Evolutionary conservation across 2,329 filamentous ascomycete species (phyloP).

Genomic region (Aspergillus neoniger): DNA sequence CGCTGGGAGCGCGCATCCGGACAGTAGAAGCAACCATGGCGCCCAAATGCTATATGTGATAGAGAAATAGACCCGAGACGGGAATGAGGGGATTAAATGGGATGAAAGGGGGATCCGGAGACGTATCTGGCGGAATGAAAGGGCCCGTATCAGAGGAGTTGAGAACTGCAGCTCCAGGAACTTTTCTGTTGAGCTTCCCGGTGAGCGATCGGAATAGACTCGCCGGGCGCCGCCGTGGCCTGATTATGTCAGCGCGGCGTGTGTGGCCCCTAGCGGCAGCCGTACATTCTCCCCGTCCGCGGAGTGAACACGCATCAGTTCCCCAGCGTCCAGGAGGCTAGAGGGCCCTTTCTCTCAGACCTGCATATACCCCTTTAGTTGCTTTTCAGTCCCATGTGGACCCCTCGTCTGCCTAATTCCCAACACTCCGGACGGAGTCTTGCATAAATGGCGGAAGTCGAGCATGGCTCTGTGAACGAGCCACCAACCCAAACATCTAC

Average conservation of each 20-base stretch:
- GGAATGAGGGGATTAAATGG: conserved; percentile 22
- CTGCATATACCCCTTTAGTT: conserved; percentile 22
- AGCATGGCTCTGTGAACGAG: conserved; percentile 37
- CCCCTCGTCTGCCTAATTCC: conserved; percentile 26
- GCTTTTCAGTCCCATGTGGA: conserved; percentile 33
- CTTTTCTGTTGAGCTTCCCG: conserved; percentile 47
- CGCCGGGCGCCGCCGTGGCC: conserved; percentile 26
- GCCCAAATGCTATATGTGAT: conserved; percentile 33
- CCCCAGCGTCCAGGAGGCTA: conserved; percentile 11
- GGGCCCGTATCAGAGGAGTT: conserved; percentile 33
- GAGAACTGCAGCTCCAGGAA: conserved; percentile 34
- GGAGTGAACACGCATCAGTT: conserved; percentile 34
- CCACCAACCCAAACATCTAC: conserved; percentile 32
- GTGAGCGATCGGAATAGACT: conserved; percentile 40
- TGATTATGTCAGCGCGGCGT: conserved; percentile 27
- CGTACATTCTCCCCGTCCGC: conserved; percentile 28
- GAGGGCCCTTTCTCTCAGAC: conserved; percentile 11
- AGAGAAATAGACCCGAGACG: conserved; percentile 27
- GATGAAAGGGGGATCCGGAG: conserved; percentile 20
- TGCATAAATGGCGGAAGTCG: conserved; percentile 46
- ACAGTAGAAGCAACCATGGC: conserved; percentile 58
- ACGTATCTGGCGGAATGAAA: conserved; percentile 27
- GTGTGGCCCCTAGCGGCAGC: conserved; percentile 20
- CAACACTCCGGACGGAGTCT: conserved; percentile 38
- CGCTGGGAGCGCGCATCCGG: conserved; percentile 48